Percentiles rank a stretch among this genome's conserved stretches.
phyloP scores from a whole-genome alignment of 306 rosid genomes.

The Arachis hypogaea region DNA sequence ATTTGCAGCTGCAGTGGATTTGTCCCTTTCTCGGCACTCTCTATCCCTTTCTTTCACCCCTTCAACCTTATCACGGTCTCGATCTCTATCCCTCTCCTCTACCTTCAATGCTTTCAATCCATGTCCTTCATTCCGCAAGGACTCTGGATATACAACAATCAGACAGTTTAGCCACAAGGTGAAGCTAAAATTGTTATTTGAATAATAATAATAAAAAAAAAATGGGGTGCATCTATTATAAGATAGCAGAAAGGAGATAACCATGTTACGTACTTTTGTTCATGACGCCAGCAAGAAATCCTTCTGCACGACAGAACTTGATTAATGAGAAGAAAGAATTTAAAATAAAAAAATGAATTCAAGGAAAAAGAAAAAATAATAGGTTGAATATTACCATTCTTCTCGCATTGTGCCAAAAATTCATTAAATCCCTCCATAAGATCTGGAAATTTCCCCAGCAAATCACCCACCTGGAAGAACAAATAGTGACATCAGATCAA shows the following conservation, averaged over 20 bases:
- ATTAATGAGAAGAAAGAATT: conserved; percentile 36
- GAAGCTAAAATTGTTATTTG: conserved; percentile 29
- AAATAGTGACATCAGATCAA: conserved; percentile 20
- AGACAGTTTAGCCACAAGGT: conserved; percentile 28
- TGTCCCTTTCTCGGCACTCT: conserved; percentile 79
- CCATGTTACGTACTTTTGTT: conserved; percentile 76
- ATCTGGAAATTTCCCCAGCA: conserved; percentile 84
- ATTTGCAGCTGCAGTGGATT: conserved; percentile 49
- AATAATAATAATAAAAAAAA: conserved; percentile 5
- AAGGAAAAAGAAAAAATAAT: conserved; percentile 37
- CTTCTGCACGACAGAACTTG: conserved; percentile 71
- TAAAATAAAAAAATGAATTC: conserved; percentile 30
- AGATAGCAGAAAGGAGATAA: conserved; percentile 37
- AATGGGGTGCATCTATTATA: conserved; percentile 22
- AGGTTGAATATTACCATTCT: conserved; percentile 71
- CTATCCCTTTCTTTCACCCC: conserved; percentile 78
- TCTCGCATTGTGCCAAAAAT: conserved; percentile 85
- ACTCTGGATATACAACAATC: conserved; percentile 52
- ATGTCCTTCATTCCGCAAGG: conserved; percentile 62
- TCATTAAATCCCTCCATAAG: conserved; percentile 90
- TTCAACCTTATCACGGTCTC: conserved; percentile 71
- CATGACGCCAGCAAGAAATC: conserved; percentile 97
- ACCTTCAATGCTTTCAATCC: conserved; percentile 63
- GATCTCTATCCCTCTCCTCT: conserved; percentile 80
- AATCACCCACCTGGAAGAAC: conserved; percentile 74